Percentiles rank a stretch among this genome's conserved stretches.
phyloP scores from a whole-genome alignment of 2,329 filamentous ascomycete species.

The Lachnellula cervina region DNA sequence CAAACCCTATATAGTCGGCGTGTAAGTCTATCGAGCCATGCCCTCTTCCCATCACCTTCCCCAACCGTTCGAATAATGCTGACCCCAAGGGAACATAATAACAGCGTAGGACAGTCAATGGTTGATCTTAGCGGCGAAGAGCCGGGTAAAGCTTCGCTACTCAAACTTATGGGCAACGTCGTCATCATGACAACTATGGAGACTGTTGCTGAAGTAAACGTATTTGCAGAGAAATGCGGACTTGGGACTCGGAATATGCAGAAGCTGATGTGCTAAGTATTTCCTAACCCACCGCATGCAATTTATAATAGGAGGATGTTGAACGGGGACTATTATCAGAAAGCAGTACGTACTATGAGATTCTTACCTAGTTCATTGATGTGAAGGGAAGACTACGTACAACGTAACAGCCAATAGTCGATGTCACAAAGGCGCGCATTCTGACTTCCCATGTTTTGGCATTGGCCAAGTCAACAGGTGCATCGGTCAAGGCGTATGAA shows the following conservation, averaged over 20 bases:
- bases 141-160: constrained; percentile 3
- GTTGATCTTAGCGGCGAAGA: constrained; percentile 1
- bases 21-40: too few relatives aligned
- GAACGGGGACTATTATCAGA: constrained; percentile 1
- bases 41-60: too few relatives aligned
- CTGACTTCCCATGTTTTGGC: constrained; percentile 1
- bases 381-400: too few relatives aligned
- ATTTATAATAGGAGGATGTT: constrained; percentile 3
- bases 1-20: constrained; percentile 1
- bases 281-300: background rate
- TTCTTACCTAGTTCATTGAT: too few relatives aligned
- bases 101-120: constrained; percentile 1
- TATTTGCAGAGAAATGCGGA: constrained; percentile 1
- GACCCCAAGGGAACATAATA: too few relatives aligned
- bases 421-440: background rate
- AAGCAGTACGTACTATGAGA: too few relatives aligned
- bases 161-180: constrained; percentile 8
- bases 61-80: too few relatives aligned
- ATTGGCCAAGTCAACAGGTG: background rate
- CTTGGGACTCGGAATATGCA: background rate
- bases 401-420: background rate
- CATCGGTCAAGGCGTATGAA: constrained; percentile 2
- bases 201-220: constrained; percentile 4
- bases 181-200: constrained; percentile 6
- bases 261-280: background rate